phyloP scores from a whole-genome alignment of 805 yeast genomes.

The Teunomyces stri region DNA sequence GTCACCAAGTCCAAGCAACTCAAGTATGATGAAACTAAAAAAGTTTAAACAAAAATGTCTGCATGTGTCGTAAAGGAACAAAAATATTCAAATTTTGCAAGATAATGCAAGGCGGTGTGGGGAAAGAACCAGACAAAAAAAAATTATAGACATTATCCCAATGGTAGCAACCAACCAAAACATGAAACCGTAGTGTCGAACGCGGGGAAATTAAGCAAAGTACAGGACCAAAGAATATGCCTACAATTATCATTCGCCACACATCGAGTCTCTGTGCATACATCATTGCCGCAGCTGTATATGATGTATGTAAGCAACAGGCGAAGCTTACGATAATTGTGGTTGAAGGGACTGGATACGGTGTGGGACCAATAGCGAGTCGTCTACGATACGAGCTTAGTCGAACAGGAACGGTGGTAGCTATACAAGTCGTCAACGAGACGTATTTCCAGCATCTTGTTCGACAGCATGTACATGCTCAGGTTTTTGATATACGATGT shows the following conservation, averaged over 20 bases:
- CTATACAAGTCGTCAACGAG: background rate
- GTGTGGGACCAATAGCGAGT: background rate
- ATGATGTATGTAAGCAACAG: too few relatives aligned
- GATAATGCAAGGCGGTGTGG: too few relatives aligned
- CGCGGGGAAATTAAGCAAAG: background rate
- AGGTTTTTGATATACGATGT: background rate
- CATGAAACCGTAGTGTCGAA: too few relatives aligned
- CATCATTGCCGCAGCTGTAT: background rate
- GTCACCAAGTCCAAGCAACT: background rate
- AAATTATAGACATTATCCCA: too few relatives aligned
- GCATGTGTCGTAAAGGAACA: background rate
- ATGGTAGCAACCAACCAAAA: too few relatives aligned
- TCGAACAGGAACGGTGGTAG: background rate
- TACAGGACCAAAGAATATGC: background rate
- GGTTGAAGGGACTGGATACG: background rate
- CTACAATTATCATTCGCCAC: background rate
- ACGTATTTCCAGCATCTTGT: background rate
- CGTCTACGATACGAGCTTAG: background rate
- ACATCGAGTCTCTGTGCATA: constrained; percentile 2
- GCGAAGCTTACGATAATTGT: background rate
- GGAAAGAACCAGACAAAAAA: too few relatives aligned
- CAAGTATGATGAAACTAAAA: background rate
- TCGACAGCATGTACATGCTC: background rate
- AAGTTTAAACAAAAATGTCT: background rate
- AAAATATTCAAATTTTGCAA: too few relatives aligned